Percentiles rank a stretch among this genome's conserved stretches.
These are phyloP conservation scores for Hydrangea macrophylla DNA, from an alignment of 148 eudicot genomes.

Conservation along the genomic window DNA sequence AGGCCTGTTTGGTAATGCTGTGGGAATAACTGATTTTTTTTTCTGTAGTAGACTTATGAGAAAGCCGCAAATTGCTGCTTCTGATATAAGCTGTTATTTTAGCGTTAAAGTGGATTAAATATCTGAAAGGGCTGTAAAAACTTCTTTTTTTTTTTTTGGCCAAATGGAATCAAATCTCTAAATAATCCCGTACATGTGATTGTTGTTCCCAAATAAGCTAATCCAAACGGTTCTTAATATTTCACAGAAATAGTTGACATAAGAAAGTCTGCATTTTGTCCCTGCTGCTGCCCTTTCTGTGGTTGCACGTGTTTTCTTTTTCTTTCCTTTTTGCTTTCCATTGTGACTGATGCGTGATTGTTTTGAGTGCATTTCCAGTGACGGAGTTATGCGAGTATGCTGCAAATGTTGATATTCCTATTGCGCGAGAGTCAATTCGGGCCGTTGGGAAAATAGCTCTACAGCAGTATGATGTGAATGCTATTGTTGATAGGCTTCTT, in stretches of 20 bases:
- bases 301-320: not conserved
- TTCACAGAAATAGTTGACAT: constrained; percentile 11
- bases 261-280: constrained; percentile 4
- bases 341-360: constrained; percentile 17
- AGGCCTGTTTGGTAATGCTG: no score
- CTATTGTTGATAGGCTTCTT: constrained; percentile 96
- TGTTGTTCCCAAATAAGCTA: no score
- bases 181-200: no score
- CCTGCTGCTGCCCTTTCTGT: not conserved
- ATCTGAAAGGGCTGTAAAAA: no score
- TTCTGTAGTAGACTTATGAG: no score
- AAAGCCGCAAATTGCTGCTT: no score
- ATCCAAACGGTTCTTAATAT: no score
- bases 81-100: no score
- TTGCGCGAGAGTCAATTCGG: constrained; percentile 94
- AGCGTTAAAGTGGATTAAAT: no score
- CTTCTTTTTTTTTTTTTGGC: no score
- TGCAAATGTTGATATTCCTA: constrained; percentile 94
- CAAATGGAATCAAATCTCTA: no score
- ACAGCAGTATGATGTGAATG: constrained; percentile 99
- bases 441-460: constrained; percentile 99
- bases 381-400: constrained; percentile 98
- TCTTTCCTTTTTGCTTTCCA: constrained; percentile 10
- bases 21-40: no score
- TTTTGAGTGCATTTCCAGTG: constrained; percentile 54